phyloP scores from a whole-genome alignment of 768 basidiomycete genomes.

The Naganishia randhawae region DNA sequence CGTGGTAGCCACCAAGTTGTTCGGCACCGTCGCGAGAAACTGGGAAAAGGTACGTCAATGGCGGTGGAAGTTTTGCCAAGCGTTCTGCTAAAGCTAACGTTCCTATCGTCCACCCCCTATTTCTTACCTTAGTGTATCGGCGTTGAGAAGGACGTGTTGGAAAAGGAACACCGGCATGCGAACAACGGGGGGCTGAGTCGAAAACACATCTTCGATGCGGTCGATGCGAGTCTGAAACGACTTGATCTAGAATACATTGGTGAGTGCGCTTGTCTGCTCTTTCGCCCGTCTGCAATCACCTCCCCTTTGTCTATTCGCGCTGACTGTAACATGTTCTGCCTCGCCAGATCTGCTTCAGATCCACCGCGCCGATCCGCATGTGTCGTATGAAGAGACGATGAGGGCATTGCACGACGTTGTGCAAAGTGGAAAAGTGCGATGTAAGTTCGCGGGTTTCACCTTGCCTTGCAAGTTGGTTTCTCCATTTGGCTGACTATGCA shows the following conservation, averaged over 20 bases:
- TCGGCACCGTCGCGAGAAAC: slow-evolving; percentile 24
- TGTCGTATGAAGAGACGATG: slow-evolving; percentile 60
- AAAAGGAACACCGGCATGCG: slow-evolving; percentile 17
- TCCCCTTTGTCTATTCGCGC: background rate
- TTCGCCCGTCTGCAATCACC: slow-evolving; percentile 42
- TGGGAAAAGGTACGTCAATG: slow-evolving; percentile 21
- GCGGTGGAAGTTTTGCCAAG: background rate
- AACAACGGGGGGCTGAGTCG: slow-evolving; percentile 24
- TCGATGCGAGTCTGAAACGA: slow-evolving; percentile 58
- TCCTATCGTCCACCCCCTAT: too few species aligned
- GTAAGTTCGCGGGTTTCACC: background rate
- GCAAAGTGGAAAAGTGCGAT: slow-evolving; percentile 62
- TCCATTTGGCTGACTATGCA: background rate
- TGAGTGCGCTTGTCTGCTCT: slow-evolving; percentile 42
- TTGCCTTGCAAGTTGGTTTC: background rate
- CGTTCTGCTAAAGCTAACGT: too few species aligned
- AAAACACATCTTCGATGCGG: slow-evolving; percentile 65
- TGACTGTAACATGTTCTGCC: slow-evolving; percentile 3
- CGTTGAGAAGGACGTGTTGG: slow-evolving; percentile 20
- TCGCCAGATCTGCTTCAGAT: slow-evolving; percentile 2
- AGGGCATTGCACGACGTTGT: slow-evolving; percentile 68
- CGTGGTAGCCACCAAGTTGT: slow-evolving; percentile 72
- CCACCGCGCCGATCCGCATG: slow-evolving; percentile 32
- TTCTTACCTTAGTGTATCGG: slow-evolving; percentile 29
- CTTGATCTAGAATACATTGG: slow-evolving; percentile 75